Conservation (phyloP, 176 grass and related monocot genomes). For the Areca catechu region DNA sequence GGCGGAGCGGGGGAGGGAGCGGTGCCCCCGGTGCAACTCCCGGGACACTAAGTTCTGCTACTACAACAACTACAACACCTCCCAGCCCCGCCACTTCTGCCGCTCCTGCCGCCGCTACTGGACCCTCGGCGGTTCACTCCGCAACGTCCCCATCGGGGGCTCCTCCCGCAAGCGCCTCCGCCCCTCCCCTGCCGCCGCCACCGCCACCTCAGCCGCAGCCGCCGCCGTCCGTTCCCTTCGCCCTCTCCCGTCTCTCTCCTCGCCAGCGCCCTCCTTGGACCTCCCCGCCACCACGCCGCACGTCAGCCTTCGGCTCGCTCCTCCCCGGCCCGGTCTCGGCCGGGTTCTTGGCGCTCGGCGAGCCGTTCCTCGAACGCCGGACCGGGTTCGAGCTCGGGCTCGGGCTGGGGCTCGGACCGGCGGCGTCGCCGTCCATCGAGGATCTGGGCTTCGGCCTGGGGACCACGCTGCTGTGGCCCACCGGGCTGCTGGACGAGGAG, state of each 20-base stretch:
- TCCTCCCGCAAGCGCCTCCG: slow-evolving; percentile 12
- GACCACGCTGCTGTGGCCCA: slow-evolving; percentile 12
- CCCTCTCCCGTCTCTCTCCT: slow-evolving; percentile 10
- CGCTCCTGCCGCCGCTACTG: slow-evolving; percentile 22
- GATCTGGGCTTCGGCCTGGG: slow-evolving; percentile 27
- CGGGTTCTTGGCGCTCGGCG: slow-evolving; percentile 41
- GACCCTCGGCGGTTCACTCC: slow-evolving; percentile 22
- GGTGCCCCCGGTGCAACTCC: slow-evolving; percentile 19
- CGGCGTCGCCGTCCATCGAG: slow-evolving; percentile 12
- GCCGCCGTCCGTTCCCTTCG: slow-evolving; percentile 1
- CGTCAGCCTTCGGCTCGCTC: slow-evolving; percentile 16
- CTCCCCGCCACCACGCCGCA: not conserved
- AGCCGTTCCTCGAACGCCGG: slow-evolving; percentile 41
- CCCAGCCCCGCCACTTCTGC: slow-evolving; percentile 25
- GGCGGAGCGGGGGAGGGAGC: not conserved
- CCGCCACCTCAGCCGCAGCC: not conserved
- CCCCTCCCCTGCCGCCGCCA: not conserved
- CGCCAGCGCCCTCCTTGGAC: not conserved
- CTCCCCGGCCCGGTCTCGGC: slow-evolving; percentile 18
- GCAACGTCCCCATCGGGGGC: slow-evolving; percentile 19
- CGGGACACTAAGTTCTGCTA: slow-evolving; percentile 26
- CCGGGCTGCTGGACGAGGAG: slow-evolving; percentile 19
- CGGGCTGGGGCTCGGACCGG: slow-evolving; percentile 9
- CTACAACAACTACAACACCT: slow-evolving; percentile 31
- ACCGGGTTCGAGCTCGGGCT: slow-evolving; percentile 58